phyloP scores from a whole-genome alignment of 345 rosid species.

The Toxicodendron radicans region DNA sequence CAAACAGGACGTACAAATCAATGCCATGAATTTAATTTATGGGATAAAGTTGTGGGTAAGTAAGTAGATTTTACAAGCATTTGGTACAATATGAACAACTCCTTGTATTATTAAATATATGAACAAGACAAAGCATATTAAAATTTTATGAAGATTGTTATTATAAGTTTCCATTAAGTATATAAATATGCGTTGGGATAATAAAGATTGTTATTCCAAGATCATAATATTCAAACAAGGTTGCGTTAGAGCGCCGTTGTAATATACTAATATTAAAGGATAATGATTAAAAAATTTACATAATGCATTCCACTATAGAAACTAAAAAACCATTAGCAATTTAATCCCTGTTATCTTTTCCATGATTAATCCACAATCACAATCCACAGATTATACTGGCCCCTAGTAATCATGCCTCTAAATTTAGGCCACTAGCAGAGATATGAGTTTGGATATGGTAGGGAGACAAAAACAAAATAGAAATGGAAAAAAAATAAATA shows the following conservation, averaged over 20 bases:
- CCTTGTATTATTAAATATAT: not conserved
- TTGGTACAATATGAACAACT: not conserved
- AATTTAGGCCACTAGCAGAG: conserved; percentile 1
- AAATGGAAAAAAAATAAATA: not conserved
- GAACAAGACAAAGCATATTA: not conserved
- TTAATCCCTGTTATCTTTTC: conserved; percentile 7
- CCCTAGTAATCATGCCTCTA: not conserved
- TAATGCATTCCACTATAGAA: conserved; percentile 19
- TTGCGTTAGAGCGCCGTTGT: conserved; percentile 13
- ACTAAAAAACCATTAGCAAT: not conserved
- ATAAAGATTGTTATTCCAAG: conserved; percentile 11
- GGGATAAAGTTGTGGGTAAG: not conserved
- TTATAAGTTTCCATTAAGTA: not conserved
- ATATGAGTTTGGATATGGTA: not conserved
- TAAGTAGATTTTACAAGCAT: not conserved
- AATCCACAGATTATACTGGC: not conserved
- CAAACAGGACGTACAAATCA: conserved; percentile 5
- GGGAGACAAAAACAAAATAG: not conserved
- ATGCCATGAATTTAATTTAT: not conserved
- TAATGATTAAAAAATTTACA: conserved; percentile 5
- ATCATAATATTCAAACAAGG: conserved; percentile 24
- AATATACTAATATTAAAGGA: conserved; percentile 10
- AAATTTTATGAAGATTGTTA: not conserved
- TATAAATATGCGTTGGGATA: conserved; percentile 14
- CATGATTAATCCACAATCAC: not conserved